Base-by-base conservation (phyloP, 164 flowering plant species). In the Buxus sempervirens region DNA sequence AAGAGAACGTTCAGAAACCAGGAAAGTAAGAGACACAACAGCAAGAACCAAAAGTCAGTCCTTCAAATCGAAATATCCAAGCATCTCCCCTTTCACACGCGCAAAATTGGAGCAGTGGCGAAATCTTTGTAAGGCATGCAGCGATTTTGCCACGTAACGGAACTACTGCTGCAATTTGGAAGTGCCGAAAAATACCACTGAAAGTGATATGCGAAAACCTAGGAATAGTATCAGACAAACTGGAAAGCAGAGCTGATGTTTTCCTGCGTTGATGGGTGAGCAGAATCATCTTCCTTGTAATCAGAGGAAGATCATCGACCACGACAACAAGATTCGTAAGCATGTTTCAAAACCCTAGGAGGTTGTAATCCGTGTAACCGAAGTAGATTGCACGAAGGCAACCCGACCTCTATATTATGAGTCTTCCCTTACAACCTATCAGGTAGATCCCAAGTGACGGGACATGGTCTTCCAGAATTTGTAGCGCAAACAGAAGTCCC, bases 221-320 rank as follows among this genome's bases (percentile, higher is more conserved):
- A 45, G 16, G 51, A 15, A 10, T n/a, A 41, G 42, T 54, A 65
- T 41, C 67, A 57, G 53, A 64, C 10, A 51, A 26, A 64, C 42
- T 64, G 2, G 21, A 32, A 65, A 6, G 38, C 20, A n/a, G 27
- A 54, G 59, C 59, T 65, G 54, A 28, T 28, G 49, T 54, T 54
- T 65, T 60, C 20, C 9, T 32, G 48, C 59, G 20, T 26, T 16
- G 60, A 65, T 65, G 49, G n/a, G 12, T 54, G 14, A n/a, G 38
- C 6, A n/a, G 9, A 36, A 53, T 25, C 51, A 25, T 20, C 8
- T n/a, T 19, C 41, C 38, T 48, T 15, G 13, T 32, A 19, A 32
- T 32, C 38, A 7, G 38, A 32, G 7, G 38, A 32, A 32, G 38
- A 32, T 32, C 38, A 32, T 7, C 38, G 5, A 32, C 38, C 38